Evolutionary conservation across 2,329 filamentous ascomycete genomes (phyloP).

Genomic region (Neofusicoccum umdonicola): DNA sequence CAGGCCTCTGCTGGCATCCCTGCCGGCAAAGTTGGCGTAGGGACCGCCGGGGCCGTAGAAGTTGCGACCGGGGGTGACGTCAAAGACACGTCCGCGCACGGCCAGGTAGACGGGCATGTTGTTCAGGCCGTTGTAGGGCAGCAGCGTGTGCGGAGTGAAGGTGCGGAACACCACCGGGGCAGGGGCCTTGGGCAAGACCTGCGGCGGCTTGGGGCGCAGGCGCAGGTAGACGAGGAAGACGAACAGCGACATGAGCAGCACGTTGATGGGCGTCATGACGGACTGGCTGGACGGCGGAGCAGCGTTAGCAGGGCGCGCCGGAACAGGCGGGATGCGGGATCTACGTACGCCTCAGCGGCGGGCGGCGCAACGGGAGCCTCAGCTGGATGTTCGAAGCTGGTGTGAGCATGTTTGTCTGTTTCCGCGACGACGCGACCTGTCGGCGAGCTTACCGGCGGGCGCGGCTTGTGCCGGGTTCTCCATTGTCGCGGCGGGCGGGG

Average conservation of each 20-base stretch:
- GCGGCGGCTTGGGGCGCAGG: constrained; percentile 53
- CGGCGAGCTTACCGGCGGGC: constrained; percentile 14
- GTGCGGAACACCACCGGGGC: constrained; percentile 81
- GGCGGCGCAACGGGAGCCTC: constrained; percentile 54
- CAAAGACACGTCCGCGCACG: constrained; percentile 88
- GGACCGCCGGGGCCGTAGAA: constrained; percentile 96
- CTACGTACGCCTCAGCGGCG: constrained; percentile 44
- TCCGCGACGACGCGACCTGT: not conserved
- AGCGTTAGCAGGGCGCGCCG: not conserved
- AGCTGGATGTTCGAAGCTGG: constrained; percentile 6
- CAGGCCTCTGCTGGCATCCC: constrained; percentile 84
- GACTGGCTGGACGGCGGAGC: constrained; percentile 45
- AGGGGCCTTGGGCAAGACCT: constrained; percentile 54
- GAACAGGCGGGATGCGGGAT: not conserved
- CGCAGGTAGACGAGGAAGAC: constrained; percentile 57
- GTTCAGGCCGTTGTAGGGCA: constrained; percentile 77
- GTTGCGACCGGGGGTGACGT: constrained; percentile 80
- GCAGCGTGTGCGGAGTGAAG: constrained; percentile 78
- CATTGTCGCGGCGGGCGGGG: not conserved
- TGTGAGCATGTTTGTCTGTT: not conserved
- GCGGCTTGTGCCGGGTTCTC: constrained; percentile 5
- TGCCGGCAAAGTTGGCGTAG: constrained; percentile 92
- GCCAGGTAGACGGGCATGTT: constrained; percentile 78
- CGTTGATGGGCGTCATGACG: constrained; percentile 59
- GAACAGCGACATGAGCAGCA: constrained; percentile 59